phyloP scores from a whole-genome alignment of 2,329 filamentous ascomycete species.

The Rugonectria rugulosa region DNA sequence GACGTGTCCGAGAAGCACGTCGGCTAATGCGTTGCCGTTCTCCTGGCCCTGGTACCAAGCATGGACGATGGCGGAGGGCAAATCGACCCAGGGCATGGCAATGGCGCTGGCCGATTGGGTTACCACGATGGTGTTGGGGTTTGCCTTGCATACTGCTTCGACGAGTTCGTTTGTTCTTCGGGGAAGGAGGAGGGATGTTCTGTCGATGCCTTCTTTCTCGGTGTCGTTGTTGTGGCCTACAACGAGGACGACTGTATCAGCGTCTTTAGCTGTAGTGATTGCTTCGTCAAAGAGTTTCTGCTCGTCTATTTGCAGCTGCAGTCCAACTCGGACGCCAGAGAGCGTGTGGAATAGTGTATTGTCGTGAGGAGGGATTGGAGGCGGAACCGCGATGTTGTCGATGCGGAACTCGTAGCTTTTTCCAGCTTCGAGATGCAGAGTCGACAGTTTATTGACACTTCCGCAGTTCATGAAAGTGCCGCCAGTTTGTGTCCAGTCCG shows the following conservation, averaged over 20 bases:
- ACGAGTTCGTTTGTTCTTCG: not conserved
- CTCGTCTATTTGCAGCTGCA: not conserved
- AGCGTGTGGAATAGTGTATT: conserved; percentile 36
- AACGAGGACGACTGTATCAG: conserved; percentile 8
- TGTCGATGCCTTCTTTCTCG: not conserved
- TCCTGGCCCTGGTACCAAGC: conserved; percentile 8
- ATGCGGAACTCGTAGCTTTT: conserved; percentile 7
- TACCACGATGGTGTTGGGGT: not conserved
- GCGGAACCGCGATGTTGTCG: conserved; percentile 31
- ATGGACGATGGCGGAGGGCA: not conserved
- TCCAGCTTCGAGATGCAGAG: not conserved
- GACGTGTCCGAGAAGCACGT: not conserved
- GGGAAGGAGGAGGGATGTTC: not conserved
- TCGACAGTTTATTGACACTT: not conserved
- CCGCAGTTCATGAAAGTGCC: conserved; percentile 4
- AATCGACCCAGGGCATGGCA: conserved; percentile 1
- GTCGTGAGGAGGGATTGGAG: conserved; percentile 29
- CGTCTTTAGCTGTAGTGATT: not conserved
- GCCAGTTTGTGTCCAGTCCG: not conserved
- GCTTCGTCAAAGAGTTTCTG: not conserved
- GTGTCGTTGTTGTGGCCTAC: conserved; percentile 12
- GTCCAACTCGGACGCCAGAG: conserved; percentile 26
- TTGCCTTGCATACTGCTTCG: not conserved
- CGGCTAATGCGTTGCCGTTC: not conserved
- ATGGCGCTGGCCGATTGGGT: conserved; percentile 1